Evolutionary conservation across 306 rosid species (phyloP).

Genomic region (Inga oerstediana): DNA sequence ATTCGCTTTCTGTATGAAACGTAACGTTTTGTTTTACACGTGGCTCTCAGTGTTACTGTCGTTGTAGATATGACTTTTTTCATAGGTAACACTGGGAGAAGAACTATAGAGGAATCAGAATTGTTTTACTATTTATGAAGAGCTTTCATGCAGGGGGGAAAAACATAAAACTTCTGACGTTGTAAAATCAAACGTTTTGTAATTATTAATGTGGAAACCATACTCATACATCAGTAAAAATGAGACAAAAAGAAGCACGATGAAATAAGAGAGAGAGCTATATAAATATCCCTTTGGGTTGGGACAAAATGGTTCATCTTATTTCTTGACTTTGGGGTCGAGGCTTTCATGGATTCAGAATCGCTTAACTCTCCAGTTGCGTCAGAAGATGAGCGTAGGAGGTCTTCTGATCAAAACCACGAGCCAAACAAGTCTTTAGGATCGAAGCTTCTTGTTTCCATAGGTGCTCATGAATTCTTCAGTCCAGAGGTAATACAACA

Average conservation of each 20-base stretch:
- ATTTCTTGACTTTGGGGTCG: neutral
- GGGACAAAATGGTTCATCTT: neutral
- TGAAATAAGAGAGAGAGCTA: neutral
- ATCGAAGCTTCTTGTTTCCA: constrained; percentile 24
- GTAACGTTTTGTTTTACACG: neutral
- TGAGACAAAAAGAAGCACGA: neutral
- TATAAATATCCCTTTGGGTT: neutral
- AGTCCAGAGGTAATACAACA: constrained; percentile 42
- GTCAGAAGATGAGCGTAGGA: neutral
- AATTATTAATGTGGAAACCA: neutral
- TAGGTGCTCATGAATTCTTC: constrained; percentile 56
- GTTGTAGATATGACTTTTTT: neutral
- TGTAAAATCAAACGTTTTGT: neutral
- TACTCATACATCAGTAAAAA: neutral
- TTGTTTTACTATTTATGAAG: neutral
- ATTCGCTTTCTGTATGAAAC: neutral
- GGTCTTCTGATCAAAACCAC: neutral
- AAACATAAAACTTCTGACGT: neutral
- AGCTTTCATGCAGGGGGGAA: neutral
- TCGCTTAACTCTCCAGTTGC: neutral
- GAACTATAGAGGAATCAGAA: neutral
- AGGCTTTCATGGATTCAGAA: neutral
- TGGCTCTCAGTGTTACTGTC: neutral
- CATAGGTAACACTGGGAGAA: neutral
- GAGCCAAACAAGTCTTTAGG: constrained; percentile 2